Conservation (phyloP, 352 stramenopile genomes). For the Pythium plurisporium region DNA sequence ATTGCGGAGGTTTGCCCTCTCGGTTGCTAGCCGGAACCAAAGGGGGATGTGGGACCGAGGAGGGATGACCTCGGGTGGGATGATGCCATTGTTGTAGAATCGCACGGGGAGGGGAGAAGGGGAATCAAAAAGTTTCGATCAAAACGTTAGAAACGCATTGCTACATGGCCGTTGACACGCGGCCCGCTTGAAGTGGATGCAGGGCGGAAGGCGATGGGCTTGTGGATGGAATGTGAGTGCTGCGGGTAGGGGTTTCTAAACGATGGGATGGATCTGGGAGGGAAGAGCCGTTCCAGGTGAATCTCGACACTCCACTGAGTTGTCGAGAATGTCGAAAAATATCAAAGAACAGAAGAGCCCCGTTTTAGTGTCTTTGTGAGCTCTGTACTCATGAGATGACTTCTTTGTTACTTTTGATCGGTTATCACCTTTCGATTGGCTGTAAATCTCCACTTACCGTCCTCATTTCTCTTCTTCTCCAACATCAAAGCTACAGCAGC, state of each 20-base stretch:
- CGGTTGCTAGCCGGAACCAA: neutral
- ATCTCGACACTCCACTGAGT: conserved; percentile 8
- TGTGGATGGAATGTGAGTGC: neutral
- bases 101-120: neutral
- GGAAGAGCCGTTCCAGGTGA: too few species aligned
- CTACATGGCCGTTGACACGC: conserved; percentile 22
- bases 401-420: neutral
- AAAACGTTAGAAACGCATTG: conserved; percentile 16
- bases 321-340: conserved; percentile 15
- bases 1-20: neutral
- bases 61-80: conserved; percentile 18
- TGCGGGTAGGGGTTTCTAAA: conserved; percentile 8
- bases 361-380: neutral
- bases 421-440: conserved; percentile 1
- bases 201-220: conserved; percentile 4
- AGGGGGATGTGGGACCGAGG: neutral
- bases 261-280: neutral
- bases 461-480: neutral
- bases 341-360: neutral
- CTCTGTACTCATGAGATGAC: conserved; percentile 3
- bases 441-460: neutral
- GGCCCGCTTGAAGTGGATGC: conserved; percentile 16
- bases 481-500: neutral
- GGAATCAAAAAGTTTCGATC: neutral
- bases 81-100: conserved; percentile 12